Evolutionary conservation across 1,139 yeast species (phyloP).

Genomic region (Yamadazyma atmosphaerica): DNA sequence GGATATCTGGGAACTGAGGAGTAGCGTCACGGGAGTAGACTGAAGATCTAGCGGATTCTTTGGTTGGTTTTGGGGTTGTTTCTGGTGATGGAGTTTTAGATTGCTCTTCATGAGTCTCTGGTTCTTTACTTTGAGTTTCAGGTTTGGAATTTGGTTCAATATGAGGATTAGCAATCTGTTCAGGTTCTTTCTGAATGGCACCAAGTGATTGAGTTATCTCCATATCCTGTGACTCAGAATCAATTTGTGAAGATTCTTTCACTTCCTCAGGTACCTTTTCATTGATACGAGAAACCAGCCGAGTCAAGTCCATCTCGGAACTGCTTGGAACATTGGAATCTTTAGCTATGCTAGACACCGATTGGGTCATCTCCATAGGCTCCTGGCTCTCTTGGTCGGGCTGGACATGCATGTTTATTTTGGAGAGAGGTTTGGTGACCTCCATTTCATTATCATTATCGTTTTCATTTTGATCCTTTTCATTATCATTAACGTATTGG

Average conservation of each 20-base stretch:
- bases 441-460: constrained; percentile 7
- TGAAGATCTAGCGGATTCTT: background rate
- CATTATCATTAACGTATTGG: constrained; percentile 4
- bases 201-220: constrained; percentile 17
- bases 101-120: too few species aligned
- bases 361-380: constrained; percentile 18
- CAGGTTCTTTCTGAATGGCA: background rate
- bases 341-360: constrained; percentile 7
- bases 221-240: constrained; percentile 7
- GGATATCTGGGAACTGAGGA: constrained; percentile 17
- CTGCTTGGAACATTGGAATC: constrained; percentile 3
- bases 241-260: background rate
- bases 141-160: background rate
- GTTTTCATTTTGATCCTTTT: too few species aligned
- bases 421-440: constrained; percentile 10
- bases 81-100: too few species aligned
- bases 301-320: too few species aligned
- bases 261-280: background rate
- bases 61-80: too few species aligned
- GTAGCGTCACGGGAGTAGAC: constrained; percentile 2
- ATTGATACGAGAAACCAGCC: too few species aligned
- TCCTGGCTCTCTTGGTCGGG: constrained; percentile 5
- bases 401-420: background rate
- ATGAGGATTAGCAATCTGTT: too few species aligned
- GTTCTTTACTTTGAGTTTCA: too few species aligned